Evolutionary conservation across 2,329 filamentous ascomycete species (phyloP), one percentile per base, ranked within the genome.

Genomic region (Botrytis hyacinthi): DNA sequence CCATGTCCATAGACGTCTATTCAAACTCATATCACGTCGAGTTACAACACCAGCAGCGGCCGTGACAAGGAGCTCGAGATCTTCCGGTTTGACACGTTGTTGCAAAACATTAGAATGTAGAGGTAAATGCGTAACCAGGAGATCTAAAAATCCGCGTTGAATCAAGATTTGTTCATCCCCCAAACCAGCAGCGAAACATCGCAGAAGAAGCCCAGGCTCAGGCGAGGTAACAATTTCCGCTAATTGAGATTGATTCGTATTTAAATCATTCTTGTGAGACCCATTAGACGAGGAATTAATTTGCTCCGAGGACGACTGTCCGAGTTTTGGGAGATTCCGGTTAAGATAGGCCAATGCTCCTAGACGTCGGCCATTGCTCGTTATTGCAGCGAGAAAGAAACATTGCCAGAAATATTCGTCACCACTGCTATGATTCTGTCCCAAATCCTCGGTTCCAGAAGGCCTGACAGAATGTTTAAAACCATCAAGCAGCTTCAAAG

Each of bases 321-420:
- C 89, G 72, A 97, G 85, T 77, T 88, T 91, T 32, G 97, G 96
- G 44, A 99, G 84, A 78, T 90, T 90, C 73, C 94, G 91, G 67
- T 89, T 86, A 59, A 99, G 85, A 82, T 97, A 99, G 46, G 95
- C 94, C 74, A 99, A 85, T 57, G 94, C 94, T 40, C 96, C 96
- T 76, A 93, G 90, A 72, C 96, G 90, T 75, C 95, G 88, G 75
- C 91, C 94, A 60, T 93, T 89, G 79, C 95, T 95, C 1, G 96
- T 98, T 74, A 99, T 96, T 29, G 93, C 92, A 16, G 95, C 94
- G 29, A 99, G 85, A 79, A 99, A 98, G 80, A 99, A 92, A 81
- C 94, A 98, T 83, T 99, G 96, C 96, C 96, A 99, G 82, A 98
- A 99, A 82, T 96, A 98, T 76, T 93, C 93, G 77, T 95, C 93